phyloP scores from a whole-genome alignment of 2,329 filamentous ascomycete genomes.

The Nemania diffusa region DNA sequence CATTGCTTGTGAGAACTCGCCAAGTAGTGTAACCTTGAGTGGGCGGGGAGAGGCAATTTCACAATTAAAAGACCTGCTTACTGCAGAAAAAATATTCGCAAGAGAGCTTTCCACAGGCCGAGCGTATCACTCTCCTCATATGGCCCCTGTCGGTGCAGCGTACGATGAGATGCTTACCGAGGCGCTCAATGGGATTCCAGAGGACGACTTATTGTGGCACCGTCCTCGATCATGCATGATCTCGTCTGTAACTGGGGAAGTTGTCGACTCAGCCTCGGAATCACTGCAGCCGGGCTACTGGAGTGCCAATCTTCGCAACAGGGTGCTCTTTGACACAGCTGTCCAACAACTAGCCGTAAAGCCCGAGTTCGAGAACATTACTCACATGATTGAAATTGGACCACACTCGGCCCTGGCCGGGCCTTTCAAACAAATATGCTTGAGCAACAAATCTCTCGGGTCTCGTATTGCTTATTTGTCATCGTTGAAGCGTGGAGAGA shows the following conservation, averaged over 20 bases:
- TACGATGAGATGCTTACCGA: constrained; percentile 35
- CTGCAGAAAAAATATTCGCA: constrained; percentile 58
- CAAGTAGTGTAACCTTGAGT: constrained; percentile 59
- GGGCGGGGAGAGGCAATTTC: constrained; percentile 57
- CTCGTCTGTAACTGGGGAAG: constrained; percentile 42
- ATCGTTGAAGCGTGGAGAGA: constrained; percentile 39
- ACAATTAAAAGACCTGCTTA: constrained; percentile 53
- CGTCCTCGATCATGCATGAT: constrained; percentile 34
- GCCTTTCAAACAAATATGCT: constrained; percentile 52
- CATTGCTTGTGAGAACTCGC: constrained; percentile 50
- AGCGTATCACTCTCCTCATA: constrained; percentile 55
- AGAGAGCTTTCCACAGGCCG: constrained; percentile 56
- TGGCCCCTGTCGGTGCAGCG: constrained; percentile 54
- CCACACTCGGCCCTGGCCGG: constrained; percentile 49
- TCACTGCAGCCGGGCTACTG: constrained; percentile 40
- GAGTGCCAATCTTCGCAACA: constrained; percentile 42
- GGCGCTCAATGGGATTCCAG: constrained; percentile 27
- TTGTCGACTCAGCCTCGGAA: constrained; percentile 11
- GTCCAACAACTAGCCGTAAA: constrained; percentile 52
- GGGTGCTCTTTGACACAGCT: constrained; percentile 49
- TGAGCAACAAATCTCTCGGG: constrained; percentile 33
- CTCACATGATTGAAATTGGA: constrained; percentile 45
- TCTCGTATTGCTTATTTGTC: constrained; percentile 36
- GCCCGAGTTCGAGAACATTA: constrained; percentile 40
- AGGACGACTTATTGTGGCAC: constrained; percentile 34